Evolutionary conservation across 2,329 filamentous ascomycete genomes (phyloP), one percentile per base, ranked within the genome.

Genomic region (Cladosporium sp.): DNA sequence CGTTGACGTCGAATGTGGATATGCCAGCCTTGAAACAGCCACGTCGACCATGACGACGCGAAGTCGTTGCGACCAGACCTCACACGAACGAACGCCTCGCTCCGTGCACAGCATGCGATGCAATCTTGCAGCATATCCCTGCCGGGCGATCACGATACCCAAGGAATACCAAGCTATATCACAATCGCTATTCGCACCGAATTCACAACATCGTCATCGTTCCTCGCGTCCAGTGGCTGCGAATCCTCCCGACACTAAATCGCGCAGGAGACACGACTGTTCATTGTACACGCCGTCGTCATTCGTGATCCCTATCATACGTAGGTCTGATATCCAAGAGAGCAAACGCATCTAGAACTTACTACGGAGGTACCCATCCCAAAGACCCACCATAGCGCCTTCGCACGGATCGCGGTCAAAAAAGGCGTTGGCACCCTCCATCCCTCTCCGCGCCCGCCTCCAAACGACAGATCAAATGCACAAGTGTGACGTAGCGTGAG

Each of bases 41-140:
- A 49, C 28, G 41, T 14, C 59, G 18, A 61, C 59, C 38, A 44
- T 51, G 55, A 61, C 41, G 41, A 61, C 59, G 14, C 59, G 14
- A 12, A 26, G 59, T 59, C 55, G 44, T 26, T 41, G n/a, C 55
- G 52, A 30, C 24, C 24, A 24, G 24, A 24, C 49, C 60, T 30
- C 49, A 49, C 60, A 28, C 26, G 21, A 41, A 54, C 44, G 49
- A 63, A 49, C 47, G 54, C 18, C 49, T 12, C 21, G 36, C 36
- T 49, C 58, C 58, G 58, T 49, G 58, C 58, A 32, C 34, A 34
- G 28, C 51, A 32, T 34, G 26, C 26, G 49, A 52, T 52, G 14
- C 26, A 28, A 41, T 41, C 36, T 18, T 44, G 38, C 38, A 44
- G 38, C 41, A 11, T 47, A 47, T 47, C 41, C 41, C 41, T 47